These are phyloP conservation scores for Penicillium goetzii DNA, from an alignment of 495 filamentous ascomycete species.

Conservation along the genomic window DNA sequence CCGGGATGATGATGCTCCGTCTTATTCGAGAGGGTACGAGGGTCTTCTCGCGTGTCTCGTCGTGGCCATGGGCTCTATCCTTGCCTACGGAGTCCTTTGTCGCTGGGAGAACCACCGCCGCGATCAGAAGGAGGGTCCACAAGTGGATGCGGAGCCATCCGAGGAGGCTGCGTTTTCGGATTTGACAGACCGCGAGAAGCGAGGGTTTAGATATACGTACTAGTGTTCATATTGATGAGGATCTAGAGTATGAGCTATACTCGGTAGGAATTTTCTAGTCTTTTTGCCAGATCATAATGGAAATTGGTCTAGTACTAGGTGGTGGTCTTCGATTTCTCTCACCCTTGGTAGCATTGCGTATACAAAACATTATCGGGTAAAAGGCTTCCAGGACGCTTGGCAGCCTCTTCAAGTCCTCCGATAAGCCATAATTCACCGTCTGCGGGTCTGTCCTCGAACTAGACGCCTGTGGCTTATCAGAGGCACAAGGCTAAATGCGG, in stretches of 20 bases:
- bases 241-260: background rate
- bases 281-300: background rate
- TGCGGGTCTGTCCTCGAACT: background rate
- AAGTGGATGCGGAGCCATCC: conserved; percentile 1
- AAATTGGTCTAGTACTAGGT: background rate
- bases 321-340: background rate
- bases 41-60: conserved; percentile 32
- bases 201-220: conserved; percentile 44
- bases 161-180: conserved; percentile 33
- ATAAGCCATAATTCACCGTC: background rate
- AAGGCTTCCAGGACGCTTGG: background rate
- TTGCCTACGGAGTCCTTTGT: conserved; percentile 28
- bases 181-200: conserved; percentile 40
- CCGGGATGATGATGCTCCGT: conserved; percentile 56
- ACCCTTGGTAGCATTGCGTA: background rate
- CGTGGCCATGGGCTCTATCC: conserved; percentile 31
- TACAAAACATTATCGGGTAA: background rate
- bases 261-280: background rate
- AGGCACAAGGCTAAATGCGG: conserved; percentile 1
- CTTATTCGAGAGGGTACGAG: conserved; percentile 38
- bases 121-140: conserved; percentile 14
- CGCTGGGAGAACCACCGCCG: conserved; percentile 26
- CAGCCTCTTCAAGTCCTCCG: background rate
- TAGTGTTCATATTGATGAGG: conserved; percentile 12
- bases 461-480: background rate